Percentiles rank a stretch among this genome's conserved stretches.
Evolutionary conservation across 129 eudicot species (phyloP).

Genomic region (Mikania micrantha): DNA sequence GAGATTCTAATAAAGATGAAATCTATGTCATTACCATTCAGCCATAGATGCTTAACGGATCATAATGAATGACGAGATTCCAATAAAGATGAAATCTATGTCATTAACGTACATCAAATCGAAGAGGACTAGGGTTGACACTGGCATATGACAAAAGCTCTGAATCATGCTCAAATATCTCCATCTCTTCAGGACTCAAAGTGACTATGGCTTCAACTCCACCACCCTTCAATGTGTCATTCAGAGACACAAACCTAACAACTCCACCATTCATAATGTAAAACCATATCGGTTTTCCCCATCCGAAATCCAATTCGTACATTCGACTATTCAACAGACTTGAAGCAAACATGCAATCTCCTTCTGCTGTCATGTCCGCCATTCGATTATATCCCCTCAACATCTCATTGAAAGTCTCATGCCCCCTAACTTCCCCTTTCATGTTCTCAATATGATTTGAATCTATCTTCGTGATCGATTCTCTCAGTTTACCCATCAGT

Average conservation of each 20-base stretch:
- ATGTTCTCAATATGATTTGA: neutral
- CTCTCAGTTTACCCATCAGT: neutral
- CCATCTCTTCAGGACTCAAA: slow-evolving; percentile 7
- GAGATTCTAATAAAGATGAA: too few species aligned
- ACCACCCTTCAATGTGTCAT: slow-evolving; percentile 6
- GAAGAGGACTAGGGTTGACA: slow-evolving; percentile 14
- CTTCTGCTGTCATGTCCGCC: neutral
- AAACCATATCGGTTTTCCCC: slow-evolving; percentile 33
- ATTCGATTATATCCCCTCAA: neutral
- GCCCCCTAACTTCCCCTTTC: slow-evolving; percentile 13
- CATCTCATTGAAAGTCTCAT: neutral
- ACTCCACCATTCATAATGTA: neutral
- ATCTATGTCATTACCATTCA: too few species aligned
- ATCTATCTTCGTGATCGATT: neutral
- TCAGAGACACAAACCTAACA: neutral
- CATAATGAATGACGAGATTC: too few species aligned
- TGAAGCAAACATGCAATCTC: neutral
- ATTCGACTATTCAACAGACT: neutral
- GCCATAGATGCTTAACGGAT: too few species aligned
- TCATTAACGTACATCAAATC: neutral
- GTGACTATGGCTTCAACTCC: slow-evolving; percentile 21
- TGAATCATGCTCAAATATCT: slow-evolving; percentile 9
- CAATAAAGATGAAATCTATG: neutral
- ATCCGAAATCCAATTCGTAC: slow-evolving; percentile 15
- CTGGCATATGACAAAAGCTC: slow-evolving; percentile 2